Base-by-base conservation (phyloP, 2,329 filamentous ascomycete species). In the Cladosporium oxysporum region DNA sequence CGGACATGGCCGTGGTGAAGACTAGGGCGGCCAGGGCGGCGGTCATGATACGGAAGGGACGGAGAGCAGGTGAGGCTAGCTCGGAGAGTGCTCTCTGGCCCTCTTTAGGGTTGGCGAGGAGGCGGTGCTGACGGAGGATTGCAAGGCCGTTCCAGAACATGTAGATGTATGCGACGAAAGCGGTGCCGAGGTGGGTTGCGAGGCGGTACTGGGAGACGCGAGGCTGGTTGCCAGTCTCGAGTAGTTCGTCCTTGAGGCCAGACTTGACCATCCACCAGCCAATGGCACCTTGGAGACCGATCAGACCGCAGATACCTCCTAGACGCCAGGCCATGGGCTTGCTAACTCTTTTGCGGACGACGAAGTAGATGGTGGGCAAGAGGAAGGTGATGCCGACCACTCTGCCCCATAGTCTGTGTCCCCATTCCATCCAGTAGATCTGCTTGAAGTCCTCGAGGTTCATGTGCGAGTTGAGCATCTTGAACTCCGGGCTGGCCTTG, bases 221-320 rank as follows among this genome's bases (percentile, higher is more conserved):
- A 0, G 95, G 95, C 78, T 97, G 92, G 65, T 90, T 91, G 14
- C 93, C 95, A 2, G 92, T 90, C 23, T 91, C 91, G 76, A 99
- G 97, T 31, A 99, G 86, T 77, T 99, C 95, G 76, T 98, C 95
- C 77, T 94, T 96, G 69, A 99, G 84, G 1, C 95, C 95, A 12
- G 91, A 96, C 80, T 96, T 96, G 72, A 99, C 95, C 95, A 99
- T 99, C 93, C 95, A 99, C 95, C 95, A 99, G 64, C 95, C 95
- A 69, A 99, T 89, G 74, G 95, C 87, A 53, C 95, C 95, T 79
- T 99, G 95, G 78, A 97, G 95, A 64, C 92, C 95, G 74, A 99
- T 97, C 72, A 98, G 83, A 58, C 85, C 87, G 52, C 92, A 91
- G 69, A 99, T 98, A 14, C 93, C 94, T 49, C 88, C 81, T 16